Evolutionary conservation across 352 stramenopile species (phyloP).

Genomic region (Globisporangium recalcitrans): DNA sequence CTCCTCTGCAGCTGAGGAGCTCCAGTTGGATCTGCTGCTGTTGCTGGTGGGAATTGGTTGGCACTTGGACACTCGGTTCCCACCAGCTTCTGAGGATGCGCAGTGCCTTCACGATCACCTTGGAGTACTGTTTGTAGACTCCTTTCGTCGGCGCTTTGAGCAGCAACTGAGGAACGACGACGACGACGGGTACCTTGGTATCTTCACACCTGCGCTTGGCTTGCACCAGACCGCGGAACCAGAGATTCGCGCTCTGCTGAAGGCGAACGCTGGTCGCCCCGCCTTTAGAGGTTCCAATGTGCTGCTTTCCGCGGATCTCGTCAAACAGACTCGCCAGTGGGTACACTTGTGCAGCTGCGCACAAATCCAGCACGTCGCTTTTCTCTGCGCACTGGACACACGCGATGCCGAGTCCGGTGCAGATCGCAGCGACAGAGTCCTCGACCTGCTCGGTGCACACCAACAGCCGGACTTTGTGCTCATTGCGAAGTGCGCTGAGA

Average conservation of each 20-base stretch:
- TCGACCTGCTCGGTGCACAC: constrained; percentile 42
- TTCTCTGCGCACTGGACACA: constrained; percentile 58
- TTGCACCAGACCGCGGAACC: constrained; percentile 25
- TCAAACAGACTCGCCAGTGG: constrained; percentile 55
- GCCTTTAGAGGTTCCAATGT: constrained; percentile 35
- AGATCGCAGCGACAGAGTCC: constrained; percentile 37
- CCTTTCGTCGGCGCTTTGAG: constrained; percentile 51
- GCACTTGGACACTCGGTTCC: constrained; percentile 9
- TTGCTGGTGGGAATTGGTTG: not conserved
- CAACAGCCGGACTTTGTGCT: constrained; percentile 33
- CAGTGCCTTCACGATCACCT: constrained; percentile 45
- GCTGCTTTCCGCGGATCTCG: constrained; percentile 16
- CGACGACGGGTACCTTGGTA: not conserved
- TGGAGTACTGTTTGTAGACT: constrained; percentile 67
- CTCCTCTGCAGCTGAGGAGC: constrained; percentile 37
- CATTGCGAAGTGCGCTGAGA: constrained; percentile 19
- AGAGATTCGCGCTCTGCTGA: constrained; percentile 35
- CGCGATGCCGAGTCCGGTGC: constrained; percentile 38
- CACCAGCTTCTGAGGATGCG: constrained; percentile 46
- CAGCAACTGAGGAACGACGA: constrained; percentile 44
- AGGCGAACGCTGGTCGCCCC: constrained; percentile 31
- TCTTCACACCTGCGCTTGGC: not conserved
- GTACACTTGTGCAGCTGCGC: constrained; percentile 27
- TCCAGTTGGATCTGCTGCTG: not conserved
- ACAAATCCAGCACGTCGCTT: constrained; percentile 43